Percentiles rank a stretch among this genome's conserved stretches.
phyloP scores from a whole-genome alignment of 306 rosid species.

The Rosa rugosa region DNA sequence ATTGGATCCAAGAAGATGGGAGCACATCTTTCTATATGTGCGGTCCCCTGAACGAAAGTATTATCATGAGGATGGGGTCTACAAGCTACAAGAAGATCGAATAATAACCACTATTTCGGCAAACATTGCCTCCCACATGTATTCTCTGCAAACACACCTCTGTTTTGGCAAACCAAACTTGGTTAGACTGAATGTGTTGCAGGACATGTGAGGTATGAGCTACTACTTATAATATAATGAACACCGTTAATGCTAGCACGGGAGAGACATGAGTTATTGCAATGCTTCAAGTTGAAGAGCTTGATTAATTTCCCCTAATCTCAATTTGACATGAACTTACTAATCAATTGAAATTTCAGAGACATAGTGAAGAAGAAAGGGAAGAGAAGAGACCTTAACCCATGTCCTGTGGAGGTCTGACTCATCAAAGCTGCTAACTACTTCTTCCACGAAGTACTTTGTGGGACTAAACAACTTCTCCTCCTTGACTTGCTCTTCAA shows the following conservation, averaged over 20 bases:
- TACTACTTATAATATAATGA: background rate
- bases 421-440: conserved; percentile 67
- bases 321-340: background rate
- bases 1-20: conserved; percentile 8
- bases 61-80: background rate
- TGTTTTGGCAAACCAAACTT: background rate
- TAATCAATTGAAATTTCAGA: background rate
- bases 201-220: background rate
- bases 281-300: background rate
- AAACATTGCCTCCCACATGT: background rate
- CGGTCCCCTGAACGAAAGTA: background rate
- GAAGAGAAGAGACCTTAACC: conserved; percentile 49
- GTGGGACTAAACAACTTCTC: conserved; percentile 63
- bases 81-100: background rate
- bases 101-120: background rate
- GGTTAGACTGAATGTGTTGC: background rate
- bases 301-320: background rate
- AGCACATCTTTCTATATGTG: background rate
- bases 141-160: background rate
- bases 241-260: conserved; percentile 8
- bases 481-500: conserved; percentile 35
- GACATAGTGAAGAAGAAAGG: background rate
- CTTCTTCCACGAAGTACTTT: conserved; percentile 72
- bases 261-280: background rate
- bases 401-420: conserved; percentile 81